These are phyloP conservation scores for Straminergon stramineum DNA, from an alignment of 225 moss, liverwort and hornwort genomes.

Conservation along the genomic window DNA sequence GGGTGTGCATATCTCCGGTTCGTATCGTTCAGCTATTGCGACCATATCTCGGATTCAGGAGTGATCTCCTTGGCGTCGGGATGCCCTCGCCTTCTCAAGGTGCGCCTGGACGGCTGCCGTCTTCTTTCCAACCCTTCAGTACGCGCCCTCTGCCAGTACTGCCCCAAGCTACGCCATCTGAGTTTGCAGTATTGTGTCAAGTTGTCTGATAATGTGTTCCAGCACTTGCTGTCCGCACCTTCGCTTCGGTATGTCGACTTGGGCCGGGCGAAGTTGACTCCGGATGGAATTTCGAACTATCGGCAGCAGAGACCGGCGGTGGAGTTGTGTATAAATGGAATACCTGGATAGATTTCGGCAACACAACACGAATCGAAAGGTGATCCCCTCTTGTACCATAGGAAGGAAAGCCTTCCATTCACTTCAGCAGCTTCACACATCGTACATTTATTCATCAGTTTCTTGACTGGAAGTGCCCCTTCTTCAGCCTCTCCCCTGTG, in stretches of 20 bases:
- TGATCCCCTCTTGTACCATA: conserved; percentile 1
- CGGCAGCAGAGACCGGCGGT: conserved; percentile 38
- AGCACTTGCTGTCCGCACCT: conserved; percentile 53
- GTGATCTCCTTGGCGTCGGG: conserved; percentile 52
- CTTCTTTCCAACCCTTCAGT: conserved; percentile 66
- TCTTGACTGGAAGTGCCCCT: neutral
- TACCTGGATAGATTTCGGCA: neutral
- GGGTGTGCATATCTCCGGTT: conserved; percentile 45
- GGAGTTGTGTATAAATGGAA: conserved; percentile 51
- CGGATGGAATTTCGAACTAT: conserved; percentile 21
- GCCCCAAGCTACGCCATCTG: conserved; percentile 55
- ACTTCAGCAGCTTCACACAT: neutral
- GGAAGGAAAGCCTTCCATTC: conserved; percentile 8
- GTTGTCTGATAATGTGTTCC: conserved; percentile 70
- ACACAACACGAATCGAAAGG: neutral
- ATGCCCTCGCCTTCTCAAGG: conserved; percentile 61
- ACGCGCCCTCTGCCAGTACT: conserved; percentile 53
- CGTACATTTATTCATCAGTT: neutral
- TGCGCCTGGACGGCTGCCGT: conserved; percentile 59
- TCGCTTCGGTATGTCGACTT: conserved; percentile 62
- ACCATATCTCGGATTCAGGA: conserved; percentile 56
- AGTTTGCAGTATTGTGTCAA: conserved; percentile 62
- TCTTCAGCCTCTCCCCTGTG: neutral
- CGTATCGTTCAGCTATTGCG: conserved; percentile 55
- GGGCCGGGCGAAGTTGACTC: conserved; percentile 49